A percentile compares a stretch with the other conserved stretches of the same genome.
phyloP scores from a whole-genome alignment of 1,139 yeast species.

The Hyphopichia buzzinii region DNA sequence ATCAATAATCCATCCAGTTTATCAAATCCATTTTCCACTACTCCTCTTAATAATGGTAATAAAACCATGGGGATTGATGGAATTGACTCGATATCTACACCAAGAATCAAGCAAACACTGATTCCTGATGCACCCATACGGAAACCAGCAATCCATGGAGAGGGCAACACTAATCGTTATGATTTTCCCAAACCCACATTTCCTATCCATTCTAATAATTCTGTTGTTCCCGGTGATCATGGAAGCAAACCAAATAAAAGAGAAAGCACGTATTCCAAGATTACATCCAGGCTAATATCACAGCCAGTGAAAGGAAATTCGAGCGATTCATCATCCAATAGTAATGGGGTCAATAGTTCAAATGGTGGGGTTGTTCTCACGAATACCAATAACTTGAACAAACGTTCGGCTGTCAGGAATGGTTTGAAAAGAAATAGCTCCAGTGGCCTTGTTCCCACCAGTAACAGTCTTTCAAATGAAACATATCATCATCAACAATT shows the following conservation, averaged over 20 bases:
- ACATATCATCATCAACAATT: slow-evolving; percentile 3
- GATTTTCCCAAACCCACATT: slow-evolving; percentile 37
- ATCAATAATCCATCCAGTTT: slow-evolving; percentile 10
- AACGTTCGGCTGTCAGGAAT: slow-evolving; percentile 12
- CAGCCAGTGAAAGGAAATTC: slow-evolving; percentile 32
- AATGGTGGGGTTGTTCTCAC: slow-evolving; percentile 3
- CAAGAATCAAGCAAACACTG: slow-evolving; percentile 40
- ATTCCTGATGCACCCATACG: slow-evolving; percentile 58
- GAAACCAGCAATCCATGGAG: slow-evolving; percentile 24
- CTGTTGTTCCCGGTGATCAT: slow-evolving; percentile 5
- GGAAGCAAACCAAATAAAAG: slow-evolving; percentile 16
- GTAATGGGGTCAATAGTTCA: slow-evolving; percentile 7
- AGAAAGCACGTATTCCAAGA: slow-evolving; percentile 40
- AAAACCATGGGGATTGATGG: slow-evolving; percentile 23
- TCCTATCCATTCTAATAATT: slow-evolving; percentile 15
- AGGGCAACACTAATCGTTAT: slow-evolving; percentile 15
- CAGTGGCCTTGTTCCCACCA: slow-evolving; percentile 5
- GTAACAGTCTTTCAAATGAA: background rate
- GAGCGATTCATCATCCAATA: slow-evolving; percentile 5
- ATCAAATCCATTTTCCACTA: slow-evolving; percentile 24
- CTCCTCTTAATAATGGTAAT: slow-evolving; percentile 11
- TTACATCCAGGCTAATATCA: slow-evolving; percentile 52
- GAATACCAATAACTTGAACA: slow-evolving; percentile 10
- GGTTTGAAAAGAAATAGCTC: slow-evolving; percentile 31
- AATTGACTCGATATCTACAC: slow-evolving; percentile 37